phyloP scores from a whole-genome alignment of 371 early-diverging fungal genomes.

The Mucor piriformis region DNA sequence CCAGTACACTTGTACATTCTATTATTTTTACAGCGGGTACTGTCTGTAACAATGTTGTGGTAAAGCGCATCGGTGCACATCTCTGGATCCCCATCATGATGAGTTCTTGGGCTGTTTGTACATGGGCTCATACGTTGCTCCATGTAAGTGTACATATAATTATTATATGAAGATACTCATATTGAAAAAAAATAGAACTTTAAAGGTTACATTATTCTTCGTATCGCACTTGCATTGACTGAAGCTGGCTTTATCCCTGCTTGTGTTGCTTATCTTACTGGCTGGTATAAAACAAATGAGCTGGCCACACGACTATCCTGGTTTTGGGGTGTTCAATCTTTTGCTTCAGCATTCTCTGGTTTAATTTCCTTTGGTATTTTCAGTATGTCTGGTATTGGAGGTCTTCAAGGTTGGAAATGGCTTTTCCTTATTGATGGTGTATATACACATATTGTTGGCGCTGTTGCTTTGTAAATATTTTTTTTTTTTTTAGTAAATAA shows the following conservation, averaged over 20 bases:
- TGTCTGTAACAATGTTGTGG: slow-evolving; percentile 52
- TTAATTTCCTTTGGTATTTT: slow-evolving; percentile 62
- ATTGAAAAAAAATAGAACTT: slow-evolving; percentile 20
- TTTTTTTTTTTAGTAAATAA: no score
- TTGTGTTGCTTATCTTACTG: slow-evolving; percentile 57
- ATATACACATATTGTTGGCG: slow-evolving; percentile 49
- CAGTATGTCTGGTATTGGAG: slow-evolving; percentile 54
- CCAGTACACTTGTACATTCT: slow-evolving; percentile 33
- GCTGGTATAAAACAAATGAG: slow-evolving; percentile 62
- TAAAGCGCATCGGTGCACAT: slow-evolving; percentile 58
- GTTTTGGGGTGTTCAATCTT: slow-evolving; percentile 63
- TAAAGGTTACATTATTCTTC: slow-evolving; percentile 29
- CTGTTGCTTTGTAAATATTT: slow-evolving; percentile 39
- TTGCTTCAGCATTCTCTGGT: slow-evolving; percentile 64
- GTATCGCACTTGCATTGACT: slow-evolving; percentile 37
- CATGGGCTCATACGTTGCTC: slow-evolving; percentile 43
- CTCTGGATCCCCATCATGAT: slow-evolving; percentile 65
- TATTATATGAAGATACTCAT: no score
- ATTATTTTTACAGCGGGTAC: slow-evolving; percentile 42
- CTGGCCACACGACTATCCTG: slow-evolving; percentile 58
- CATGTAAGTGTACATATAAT: slow-evolving; percentile 24
- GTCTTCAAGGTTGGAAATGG: slow-evolving; percentile 65
- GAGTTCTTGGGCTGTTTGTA: slow-evolving; percentile 62
- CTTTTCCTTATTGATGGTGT: slow-evolving; percentile 58
- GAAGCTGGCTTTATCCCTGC: slow-evolving; percentile 68